phyloP scores from a whole-genome alignment of 1,139 yeast genomes.

The Kurtzmaniella natalensis region DNA sequence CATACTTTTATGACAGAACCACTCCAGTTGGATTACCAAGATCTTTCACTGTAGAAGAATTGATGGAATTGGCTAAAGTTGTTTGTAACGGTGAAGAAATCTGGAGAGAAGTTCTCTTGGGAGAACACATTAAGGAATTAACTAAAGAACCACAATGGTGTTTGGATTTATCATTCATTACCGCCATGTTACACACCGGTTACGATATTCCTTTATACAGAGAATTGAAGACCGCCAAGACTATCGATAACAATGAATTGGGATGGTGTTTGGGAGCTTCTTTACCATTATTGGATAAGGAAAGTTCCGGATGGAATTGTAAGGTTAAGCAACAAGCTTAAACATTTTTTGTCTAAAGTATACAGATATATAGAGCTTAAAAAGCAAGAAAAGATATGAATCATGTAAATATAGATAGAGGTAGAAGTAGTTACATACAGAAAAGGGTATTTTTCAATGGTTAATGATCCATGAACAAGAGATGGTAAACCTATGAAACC shows the following conservation, averaged over 20 bases:
- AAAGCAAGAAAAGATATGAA: no score
- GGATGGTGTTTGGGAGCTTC: conserved; percentile 99
- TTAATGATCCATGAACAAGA: no score
- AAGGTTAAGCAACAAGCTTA: conserved; percentile 25
- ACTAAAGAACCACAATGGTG: conserved; percentile 90
- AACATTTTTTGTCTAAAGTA: no score
- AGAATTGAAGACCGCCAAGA: conserved; percentile 88
- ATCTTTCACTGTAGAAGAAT: conserved; percentile 79
- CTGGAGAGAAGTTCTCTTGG: conserved; percentile 63
- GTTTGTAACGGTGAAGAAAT: conserved; percentile 80
- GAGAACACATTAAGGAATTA: conserved; percentile 63
- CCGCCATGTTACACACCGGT: conserved; percentile 86
- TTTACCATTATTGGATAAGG: conserved; percentile 72
- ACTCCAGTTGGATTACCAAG: conserved; percentile 92
- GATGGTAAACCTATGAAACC: no score
- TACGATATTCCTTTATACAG: conserved; percentile 89
- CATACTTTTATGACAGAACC: conserved; percentile 92
- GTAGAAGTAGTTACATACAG: no score
- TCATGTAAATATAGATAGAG: no score
- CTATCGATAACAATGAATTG: conserved; percentile 79
- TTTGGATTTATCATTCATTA: conserved; percentile 83
- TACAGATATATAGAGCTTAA: no score
- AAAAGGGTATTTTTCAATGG: no score
- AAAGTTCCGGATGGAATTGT: conserved; percentile 68
- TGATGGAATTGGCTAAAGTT: conserved; percentile 71